These are phyloP conservation scores for Fusarium sp. DNA, from an alignment of 2,329 filamentous ascomycete genomes.

Conservation along the genomic window DNA sequence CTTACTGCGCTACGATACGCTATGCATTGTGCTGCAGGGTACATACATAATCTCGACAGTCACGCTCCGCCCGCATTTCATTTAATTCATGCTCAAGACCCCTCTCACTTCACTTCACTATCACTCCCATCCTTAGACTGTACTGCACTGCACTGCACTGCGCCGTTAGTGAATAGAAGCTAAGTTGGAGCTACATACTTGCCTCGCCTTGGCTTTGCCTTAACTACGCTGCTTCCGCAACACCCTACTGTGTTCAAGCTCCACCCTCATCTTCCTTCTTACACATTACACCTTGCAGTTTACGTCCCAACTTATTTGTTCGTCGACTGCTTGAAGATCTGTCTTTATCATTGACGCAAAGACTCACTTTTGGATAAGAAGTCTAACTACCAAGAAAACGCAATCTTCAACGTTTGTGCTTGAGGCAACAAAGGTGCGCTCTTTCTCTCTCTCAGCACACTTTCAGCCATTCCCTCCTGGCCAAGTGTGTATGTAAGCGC, in stretches of 20 bases:
- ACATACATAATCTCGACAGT: constrained; percentile 44
- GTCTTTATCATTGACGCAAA: constrained; percentile 42
- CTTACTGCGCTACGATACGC: constrained; percentile 11
- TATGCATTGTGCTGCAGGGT: constrained; percentile 34
- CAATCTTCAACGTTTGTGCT: constrained; percentile 6
- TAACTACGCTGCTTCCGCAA: constrained; percentile 28
- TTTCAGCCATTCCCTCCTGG: constrained; percentile 8
- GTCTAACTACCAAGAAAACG: constrained; percentile 3
- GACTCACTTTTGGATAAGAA: constrained; percentile 23
- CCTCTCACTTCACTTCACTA: constrained; percentile 26
- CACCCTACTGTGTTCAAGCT: constrained; percentile 24
- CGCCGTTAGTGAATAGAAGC: constrained; percentile 36
- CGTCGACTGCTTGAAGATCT: constrained; percentile 17
- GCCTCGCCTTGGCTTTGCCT: constrained; percentile 25
- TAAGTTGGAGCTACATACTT: constrained; percentile 27
- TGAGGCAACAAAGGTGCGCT: constrained; percentile 33
- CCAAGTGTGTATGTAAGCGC: constrained; percentile 27
- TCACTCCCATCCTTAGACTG: constrained; percentile 28
- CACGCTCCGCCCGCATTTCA: constrained; percentile 44
- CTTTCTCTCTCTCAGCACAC: constrained; percentile 12
- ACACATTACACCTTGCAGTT: constrained; percentile 32
- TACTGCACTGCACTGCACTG: neutral
- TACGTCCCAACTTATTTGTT: constrained; percentile 26
- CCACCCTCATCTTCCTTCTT: constrained; percentile 32
- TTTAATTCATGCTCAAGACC: constrained; percentile 37